phyloP scores from a whole-genome alignment of 129 eudicot species.

The Lonicera japonica region DNA sequence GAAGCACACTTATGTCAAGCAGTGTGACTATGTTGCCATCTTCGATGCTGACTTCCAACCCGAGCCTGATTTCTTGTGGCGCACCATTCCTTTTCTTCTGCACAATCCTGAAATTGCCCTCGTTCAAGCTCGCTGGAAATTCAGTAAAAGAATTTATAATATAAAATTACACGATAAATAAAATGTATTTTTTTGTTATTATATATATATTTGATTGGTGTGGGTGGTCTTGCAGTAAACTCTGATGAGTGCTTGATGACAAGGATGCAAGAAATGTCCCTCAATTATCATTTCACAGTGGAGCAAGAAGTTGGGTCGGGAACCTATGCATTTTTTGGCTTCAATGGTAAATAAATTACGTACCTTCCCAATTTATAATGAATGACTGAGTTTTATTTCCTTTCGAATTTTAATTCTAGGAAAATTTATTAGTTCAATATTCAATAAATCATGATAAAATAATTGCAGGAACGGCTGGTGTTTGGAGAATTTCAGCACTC shows the following conservation, averaged over 20 bases:
- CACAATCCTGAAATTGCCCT: slow-evolving; percentile 74
- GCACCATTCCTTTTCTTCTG: slow-evolving; percentile 66
- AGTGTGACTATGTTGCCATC: slow-evolving; percentile 78
- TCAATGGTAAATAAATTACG: slow-evolving; percentile 62
- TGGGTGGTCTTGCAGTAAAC: slow-evolving; percentile 41
- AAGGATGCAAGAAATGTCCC: slow-evolving; percentile 96
- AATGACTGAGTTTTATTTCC: background rate
- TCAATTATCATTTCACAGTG: slow-evolving; percentile 83
- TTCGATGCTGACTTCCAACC: slow-evolving; percentile 95
- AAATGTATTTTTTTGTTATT: too few relatives aligned
- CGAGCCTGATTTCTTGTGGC: slow-evolving; percentile 64
- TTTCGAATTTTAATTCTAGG: too few relatives aligned
- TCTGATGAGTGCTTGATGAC: slow-evolving; percentile 96
- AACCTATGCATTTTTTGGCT: slow-evolving; percentile 86
- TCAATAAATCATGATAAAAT: background rate
- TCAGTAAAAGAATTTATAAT: too few relatives aligned
- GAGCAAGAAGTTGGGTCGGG: slow-evolving; percentile 97
- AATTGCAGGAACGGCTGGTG: slow-evolving; percentile 89
- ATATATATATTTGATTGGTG: background rate
- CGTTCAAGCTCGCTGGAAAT: slow-evolving; percentile 94
- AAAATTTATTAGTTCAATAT: background rate
- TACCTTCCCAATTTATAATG: too few relatives aligned
- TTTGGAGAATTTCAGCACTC: slow-evolving; percentile 86
- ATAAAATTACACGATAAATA: too few relatives aligned
- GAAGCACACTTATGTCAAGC: slow-evolving; percentile 59